These are phyloP conservation scores for Malus sylvestris DNA, from an alignment of 306 rosid species.

Conservation along the genomic window DNA sequence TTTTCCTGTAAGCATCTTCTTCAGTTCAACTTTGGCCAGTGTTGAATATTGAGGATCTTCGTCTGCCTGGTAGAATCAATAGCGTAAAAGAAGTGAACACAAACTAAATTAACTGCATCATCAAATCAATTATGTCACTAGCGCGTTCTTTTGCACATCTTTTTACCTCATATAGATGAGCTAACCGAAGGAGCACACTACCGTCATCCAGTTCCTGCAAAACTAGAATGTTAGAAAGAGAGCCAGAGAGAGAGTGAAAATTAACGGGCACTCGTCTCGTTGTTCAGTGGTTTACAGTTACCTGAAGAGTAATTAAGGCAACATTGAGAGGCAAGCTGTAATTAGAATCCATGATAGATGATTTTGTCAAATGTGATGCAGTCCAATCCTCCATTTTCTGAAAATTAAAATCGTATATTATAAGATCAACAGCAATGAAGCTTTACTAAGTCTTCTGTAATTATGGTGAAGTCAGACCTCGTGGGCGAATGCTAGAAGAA, in stretches of 20 bases:
- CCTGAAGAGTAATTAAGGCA: slow-evolving; percentile 87
- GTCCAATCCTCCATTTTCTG: slow-evolving; percentile 60
- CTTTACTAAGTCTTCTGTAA: neutral
- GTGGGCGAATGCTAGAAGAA: slow-evolving; percentile 53
- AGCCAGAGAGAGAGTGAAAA: neutral
- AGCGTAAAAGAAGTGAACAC: slow-evolving; percentile 1
- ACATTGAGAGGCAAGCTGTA: slow-evolving; percentile 77
- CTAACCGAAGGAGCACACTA: slow-evolving; percentile 67
- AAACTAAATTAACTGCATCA: neutral
- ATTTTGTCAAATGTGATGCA: slow-evolving; percentile 47
- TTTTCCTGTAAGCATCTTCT: slow-evolving; percentile 57
- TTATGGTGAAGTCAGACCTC: slow-evolving; percentile 35
- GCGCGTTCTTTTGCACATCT: neutral
- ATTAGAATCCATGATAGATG: slow-evolving; percentile 45
- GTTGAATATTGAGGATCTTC: slow-evolving; percentile 64
- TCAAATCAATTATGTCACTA: neutral
- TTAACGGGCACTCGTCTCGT: neutral
- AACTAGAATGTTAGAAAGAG: neutral
- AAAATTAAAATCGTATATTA: slow-evolving; percentile 4
- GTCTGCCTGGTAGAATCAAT: slow-evolving; percentile 30
- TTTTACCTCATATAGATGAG: slow-evolving; percentile 82
- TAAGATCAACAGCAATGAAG: neutral
- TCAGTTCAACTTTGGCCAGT: slow-evolving; percentile 62
- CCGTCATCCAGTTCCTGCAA: slow-evolving; percentile 76
- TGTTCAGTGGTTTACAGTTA: slow-evolving; percentile 2